Evolutionary conservation across 148 eudicot genomes (phyloP).

Genomic region (Cornus suecica): DNA sequence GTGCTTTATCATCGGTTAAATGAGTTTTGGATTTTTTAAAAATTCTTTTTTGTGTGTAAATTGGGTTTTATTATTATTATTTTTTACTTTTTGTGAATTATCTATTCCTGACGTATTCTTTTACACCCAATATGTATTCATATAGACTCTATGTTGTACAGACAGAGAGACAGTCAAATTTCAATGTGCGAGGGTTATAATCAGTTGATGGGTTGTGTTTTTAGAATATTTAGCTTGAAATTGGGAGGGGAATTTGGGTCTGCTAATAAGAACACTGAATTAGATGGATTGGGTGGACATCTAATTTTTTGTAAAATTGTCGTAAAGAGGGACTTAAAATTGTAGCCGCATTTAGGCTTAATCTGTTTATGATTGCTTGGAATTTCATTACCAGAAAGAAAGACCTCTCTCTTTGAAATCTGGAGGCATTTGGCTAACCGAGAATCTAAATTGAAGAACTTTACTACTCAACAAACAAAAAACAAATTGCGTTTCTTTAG

Average conservation of each 20-base stretch:
- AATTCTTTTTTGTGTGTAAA: background rate
- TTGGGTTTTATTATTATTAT: no score
- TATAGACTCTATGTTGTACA: background rate
- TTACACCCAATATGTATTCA: background rate
- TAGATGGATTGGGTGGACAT: background rate
- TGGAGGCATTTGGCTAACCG: background rate
- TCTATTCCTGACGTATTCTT: background rate
- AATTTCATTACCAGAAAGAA: no score
- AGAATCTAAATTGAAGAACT: background rate
- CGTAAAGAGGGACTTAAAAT: background rate
- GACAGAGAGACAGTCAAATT: background rate
- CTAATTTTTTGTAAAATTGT: background rate
- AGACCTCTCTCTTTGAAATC: no score
- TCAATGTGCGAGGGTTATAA: background rate
- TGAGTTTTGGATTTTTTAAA: no score
- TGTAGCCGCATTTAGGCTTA: background rate
- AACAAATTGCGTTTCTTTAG: no score
- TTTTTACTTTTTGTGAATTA: conserved; percentile 1
- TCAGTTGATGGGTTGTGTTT: background rate
- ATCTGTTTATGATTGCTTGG: background rate
- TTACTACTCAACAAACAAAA: background rate
- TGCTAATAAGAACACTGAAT: background rate
- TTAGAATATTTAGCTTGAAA: background rate
- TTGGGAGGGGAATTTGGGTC: background rate
- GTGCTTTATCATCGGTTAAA: background rate